Evolutionary conservation across 768 basidiomycete genomes (phyloP).

Genomic region (Tylopilus sp.): DNA sequence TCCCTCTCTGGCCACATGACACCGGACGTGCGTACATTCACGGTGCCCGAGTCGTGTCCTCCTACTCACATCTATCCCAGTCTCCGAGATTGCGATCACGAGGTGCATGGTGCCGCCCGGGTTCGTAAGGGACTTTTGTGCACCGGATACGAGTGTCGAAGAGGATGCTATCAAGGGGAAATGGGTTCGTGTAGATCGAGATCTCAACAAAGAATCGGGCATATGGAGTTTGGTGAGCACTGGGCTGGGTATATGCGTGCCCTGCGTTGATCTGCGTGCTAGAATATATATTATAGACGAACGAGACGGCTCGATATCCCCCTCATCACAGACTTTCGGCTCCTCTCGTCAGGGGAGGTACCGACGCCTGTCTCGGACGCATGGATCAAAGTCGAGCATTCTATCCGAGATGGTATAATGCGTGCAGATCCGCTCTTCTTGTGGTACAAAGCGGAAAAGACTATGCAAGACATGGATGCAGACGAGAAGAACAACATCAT

Average conservation of each 20-base stretch:
- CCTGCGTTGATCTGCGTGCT: constrained; percentile 2
- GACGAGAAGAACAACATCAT: constrained; percentile 62
- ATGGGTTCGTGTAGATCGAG: constrained; percentile 86
- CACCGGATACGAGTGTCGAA: constrained; percentile 64
- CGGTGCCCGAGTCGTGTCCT: not conserved
- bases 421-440: constrained; percentile 57
- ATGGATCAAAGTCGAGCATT: constrained; percentile 66
- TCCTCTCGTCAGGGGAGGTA: constrained; percentile 55
- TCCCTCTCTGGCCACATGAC: constrained; percentile 27
- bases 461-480: constrained; percentile 54
- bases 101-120: constrained; percentile 65
- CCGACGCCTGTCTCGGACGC: constrained; percentile 43
- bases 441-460: constrained; percentile 77
- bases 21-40: constrained; percentile 23
- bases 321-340: constrained; percentile 67
- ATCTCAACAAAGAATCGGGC: constrained; percentile 67
- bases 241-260: not conserved
- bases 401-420: constrained; percentile 61
- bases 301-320: constrained; percentile 80
- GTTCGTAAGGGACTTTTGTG: constrained; percentile 57
- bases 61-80: constrained; percentile 33
- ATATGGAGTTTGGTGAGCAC: constrained; percentile 54
- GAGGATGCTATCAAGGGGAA: constrained; percentile 74
- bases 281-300: constrained; percentile 80
- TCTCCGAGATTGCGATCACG: constrained; percentile 76